Base-by-base conservation (phyloP, 768 basidiomycete species). In the Pisolithus marmoratus region DNA sequence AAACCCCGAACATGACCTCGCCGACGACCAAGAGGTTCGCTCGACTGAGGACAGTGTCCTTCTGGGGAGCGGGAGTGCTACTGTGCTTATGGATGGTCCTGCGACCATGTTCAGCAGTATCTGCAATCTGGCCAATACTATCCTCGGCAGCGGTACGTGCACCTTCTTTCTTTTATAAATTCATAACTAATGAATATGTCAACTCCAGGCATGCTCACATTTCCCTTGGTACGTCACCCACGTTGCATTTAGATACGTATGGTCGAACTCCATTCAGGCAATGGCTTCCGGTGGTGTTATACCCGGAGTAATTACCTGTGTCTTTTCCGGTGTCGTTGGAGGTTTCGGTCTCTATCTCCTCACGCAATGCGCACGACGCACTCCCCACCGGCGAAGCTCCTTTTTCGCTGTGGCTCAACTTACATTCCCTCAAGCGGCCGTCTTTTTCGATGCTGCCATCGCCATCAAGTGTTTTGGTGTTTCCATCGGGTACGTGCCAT, bases 391-490 rank as follows among this genome's bases (percentile, higher is more conserved):
- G 42, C 80, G 76, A 12, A 74, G 91, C 17, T 92, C 90, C 7
- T 95, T 94, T 68, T 91, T 91, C 58, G 83, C 86, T 14, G 72
- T 94, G 19, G 79, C 89, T 1, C 79, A 87, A 64, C 71, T 98
- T 57, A 95, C 95, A 0, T 96, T 93, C 66, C 95, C 95, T 2
- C 82, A 77, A 41, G 90, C 87, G 0, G 88, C 87, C 1, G 73
- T 91, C 37, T 89, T 91, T 66, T 95, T 98, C 61, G 95, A 97
- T 66, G 84, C 84, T 4, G 95, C 94, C 12, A 93, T 98, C 59
- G 93, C 93, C 9, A 86, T 84, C 65, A 98, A 98, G 66, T 98
- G 95, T 67, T 96, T 96, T 64, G 95, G 95, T 19, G 95, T 98
- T 3, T 92, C 90, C 31, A 85, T 94, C 60, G 93, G 91, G 81